Percentiles rank a stretch among this genome's conserved stretches.
These are phyloP conservation scores for Flueggea neowawraea DNA, from an alignment of 441 rosid species.

Conservation along the genomic window DNA sequence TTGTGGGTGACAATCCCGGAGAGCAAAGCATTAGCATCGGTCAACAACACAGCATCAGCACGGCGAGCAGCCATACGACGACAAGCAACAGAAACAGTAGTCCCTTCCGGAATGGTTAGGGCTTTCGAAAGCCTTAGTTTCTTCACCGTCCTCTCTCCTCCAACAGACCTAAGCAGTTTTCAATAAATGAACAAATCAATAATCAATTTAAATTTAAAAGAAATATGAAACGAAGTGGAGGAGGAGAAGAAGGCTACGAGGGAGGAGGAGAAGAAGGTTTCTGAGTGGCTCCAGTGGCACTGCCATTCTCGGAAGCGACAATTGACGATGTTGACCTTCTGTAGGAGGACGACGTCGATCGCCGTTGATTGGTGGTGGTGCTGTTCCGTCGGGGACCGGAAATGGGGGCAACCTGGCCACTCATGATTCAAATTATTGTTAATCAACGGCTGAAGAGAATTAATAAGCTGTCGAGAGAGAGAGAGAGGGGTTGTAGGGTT, in stretches of 20 bases:
- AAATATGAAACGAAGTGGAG: not conserved
- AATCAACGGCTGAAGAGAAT: too few species aligned
- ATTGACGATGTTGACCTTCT: conserved; percentile 42
- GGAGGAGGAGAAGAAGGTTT: conserved; percentile 51
- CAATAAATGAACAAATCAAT: not conserved
- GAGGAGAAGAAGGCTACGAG: conserved; percentile 23
- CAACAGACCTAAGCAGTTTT: conserved; percentile 20
- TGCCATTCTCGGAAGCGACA: conserved; percentile 40
- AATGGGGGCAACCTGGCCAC: conserved; percentile 19
- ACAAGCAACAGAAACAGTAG: conserved; percentile 89
- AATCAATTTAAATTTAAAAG: not conserved
- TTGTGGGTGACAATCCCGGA: conserved; percentile 94
- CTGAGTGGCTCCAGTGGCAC: conserved; percentile 33
- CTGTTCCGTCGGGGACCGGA: conserved; percentile 25
- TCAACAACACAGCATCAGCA: conserved; percentile 79
- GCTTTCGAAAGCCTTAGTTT: conserved; percentile 84
- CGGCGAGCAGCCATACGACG: conserved; percentile 84
- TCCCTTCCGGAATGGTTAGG: conserved; percentile 89
- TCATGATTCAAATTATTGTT: not conserved
- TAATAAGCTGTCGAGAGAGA: too few species aligned
- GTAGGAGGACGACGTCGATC: conserved; percentile 38
- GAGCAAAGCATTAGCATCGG: conserved; percentile 87
- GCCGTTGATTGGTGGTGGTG: conserved; percentile 35
- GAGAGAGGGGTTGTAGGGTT: too few species aligned
- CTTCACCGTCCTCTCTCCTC: conserved; percentile 87